These are phyloP conservation scores for Pisolithus orientalis DNA, from an alignment of 768 basidiomycete species.

Conservation along the genomic window DNA sequence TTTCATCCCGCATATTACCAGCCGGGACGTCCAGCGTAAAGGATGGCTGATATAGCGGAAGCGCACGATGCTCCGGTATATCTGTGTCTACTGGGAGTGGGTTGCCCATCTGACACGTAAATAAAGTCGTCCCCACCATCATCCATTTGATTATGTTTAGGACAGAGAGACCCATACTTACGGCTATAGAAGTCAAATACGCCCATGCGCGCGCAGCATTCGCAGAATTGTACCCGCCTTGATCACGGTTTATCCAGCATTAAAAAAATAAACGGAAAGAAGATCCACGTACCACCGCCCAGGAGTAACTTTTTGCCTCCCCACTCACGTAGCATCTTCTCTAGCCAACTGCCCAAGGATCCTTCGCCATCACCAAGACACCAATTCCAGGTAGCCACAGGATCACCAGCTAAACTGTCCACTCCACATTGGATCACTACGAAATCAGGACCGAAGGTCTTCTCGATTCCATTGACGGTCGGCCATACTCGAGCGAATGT, in stretches of 20 bases:
- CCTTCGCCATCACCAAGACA: constrained; percentile 50
- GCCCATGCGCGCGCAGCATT: constrained; percentile 89
- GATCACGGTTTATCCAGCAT: constrained; percentile 10
- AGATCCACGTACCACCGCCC: constrained; percentile 53
- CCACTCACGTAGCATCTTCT: constrained; percentile 48
- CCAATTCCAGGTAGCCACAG: constrained; percentile 71
- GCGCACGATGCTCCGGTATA: constrained; percentile 73
- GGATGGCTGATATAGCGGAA: constrained; percentile 70
- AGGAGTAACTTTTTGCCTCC: constrained; percentile 59
- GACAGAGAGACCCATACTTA: constrained; percentile 30
- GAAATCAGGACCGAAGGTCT: constrained; percentile 68
- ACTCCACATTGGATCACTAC: constrained; percentile 82
- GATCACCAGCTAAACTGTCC: constrained; percentile 84
- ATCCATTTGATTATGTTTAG: neutral
- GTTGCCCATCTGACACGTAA: constrained; percentile 39
- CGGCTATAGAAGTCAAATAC: constrained; percentile 69
- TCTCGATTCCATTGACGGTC: constrained; percentile 52
- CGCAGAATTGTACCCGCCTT: constrained; percentile 78
- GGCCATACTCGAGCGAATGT: constrained; percentile 66
- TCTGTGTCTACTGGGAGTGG: constrained; percentile 52
- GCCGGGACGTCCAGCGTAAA: constrained; percentile 73
- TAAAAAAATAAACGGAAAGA: neutral
- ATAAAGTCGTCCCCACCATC: neutral
- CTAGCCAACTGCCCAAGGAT: constrained; percentile 64
- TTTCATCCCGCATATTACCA: constrained; percentile 72